A percentile compares a stretch with the other conserved stretches of the same genome.
Conservation (phyloP, 2,329 filamentous ascomycete species). For the Balansia obtecta region DNA sequence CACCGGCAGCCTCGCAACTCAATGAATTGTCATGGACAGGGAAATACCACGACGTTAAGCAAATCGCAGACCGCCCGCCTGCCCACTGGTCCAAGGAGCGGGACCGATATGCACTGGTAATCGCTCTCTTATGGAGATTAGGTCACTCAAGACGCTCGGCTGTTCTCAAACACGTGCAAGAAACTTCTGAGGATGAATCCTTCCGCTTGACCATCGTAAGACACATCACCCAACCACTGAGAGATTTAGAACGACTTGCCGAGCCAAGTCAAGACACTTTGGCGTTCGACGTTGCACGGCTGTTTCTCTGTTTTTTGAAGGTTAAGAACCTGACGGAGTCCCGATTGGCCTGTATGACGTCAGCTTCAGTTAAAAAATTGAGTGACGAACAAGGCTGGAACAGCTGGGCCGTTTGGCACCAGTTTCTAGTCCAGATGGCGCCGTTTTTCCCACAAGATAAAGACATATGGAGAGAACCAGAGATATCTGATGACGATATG, state of each 20-base stretch:
- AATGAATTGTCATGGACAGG: not conserved
- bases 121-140: constrained; percentile 19
- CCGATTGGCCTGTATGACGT: constrained; percentile 2
- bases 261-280: constrained; percentile 7
- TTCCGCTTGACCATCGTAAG: constrained; percentile 4
- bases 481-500: constrained; percentile 12
- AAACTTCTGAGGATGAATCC: constrained; percentile 7
- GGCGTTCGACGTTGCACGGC: constrained; percentile 18
- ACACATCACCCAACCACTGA: constrained; percentile 9
- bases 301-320: constrained; percentile 19
- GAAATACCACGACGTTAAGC: constrained; percentile 4
- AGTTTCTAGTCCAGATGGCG: constrained; percentile 15
- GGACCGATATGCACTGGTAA: constrained; percentile 18
- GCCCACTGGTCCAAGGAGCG: constrained; percentile 15
- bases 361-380: constrained; percentile 9
- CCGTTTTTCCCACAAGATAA: constrained; percentile 19
- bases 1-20: not conserved
- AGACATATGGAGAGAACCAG: constrained; percentile 17
- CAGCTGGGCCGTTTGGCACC: constrained; percentile 14
- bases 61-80: constrained; percentile 10
- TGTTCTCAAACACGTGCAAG: constrained; percentile 15
- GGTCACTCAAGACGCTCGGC: constrained; percentile 15
- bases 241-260: constrained; percentile 6
- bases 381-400: constrained; percentile 10
- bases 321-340: constrained; percentile 13